These are phyloP conservation scores for Vigna angularis DNA, from an alignment of 306 rosid species.

Conservation along the genomic window DNA sequence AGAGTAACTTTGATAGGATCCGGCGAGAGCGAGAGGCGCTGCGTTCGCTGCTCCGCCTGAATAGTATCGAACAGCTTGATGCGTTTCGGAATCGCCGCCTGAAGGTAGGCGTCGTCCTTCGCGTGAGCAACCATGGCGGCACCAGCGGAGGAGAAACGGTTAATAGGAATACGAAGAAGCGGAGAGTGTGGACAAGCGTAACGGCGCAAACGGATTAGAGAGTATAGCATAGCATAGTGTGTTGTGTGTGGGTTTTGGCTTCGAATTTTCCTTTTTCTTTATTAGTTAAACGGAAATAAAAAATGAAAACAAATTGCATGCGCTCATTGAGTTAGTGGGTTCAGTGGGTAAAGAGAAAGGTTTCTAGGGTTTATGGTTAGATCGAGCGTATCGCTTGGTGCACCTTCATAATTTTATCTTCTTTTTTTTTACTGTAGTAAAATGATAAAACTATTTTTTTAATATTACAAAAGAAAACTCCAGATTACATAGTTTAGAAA, in stretches of 20 bases:
- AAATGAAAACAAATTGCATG: neutral
- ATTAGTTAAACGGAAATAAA: neutral
- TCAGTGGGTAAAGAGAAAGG: too few species aligned
- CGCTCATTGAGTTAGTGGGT: too few species aligned
- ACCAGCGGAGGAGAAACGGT: slow-evolving; percentile 40
- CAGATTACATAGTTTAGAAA: too few species aligned
- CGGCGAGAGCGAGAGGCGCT: slow-evolving; percentile 63
- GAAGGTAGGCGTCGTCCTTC: slow-evolving; percentile 78
- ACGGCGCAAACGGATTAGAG: slow-evolving; percentile 56
- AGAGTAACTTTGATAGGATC: slow-evolving; percentile 86
- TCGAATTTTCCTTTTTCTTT: neutral
- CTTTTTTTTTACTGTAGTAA: too few species aligned
- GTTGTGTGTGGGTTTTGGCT: neutral
- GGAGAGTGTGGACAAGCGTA: slow-evolving; percentile 38
- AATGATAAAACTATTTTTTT: too few species aligned
- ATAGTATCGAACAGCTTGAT: slow-evolving; percentile 64
- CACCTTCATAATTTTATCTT: too few species aligned
- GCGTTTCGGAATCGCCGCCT: slow-evolving; percentile 64
- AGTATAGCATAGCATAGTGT: slow-evolving; percentile 50
- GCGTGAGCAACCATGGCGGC: slow-evolving; percentile 58
- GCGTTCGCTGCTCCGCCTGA: slow-evolving; percentile 54
- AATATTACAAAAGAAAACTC: too few species aligned
- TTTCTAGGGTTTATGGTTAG: neutral
- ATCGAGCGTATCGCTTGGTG: too few species aligned
- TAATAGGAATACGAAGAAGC: neutral